Percentiles rank a stretch among this genome's conserved stretches.
Evolutionary conservation across 2,329 filamentous ascomycete genomes (phyloP).

Genomic region (Fusarium anthophilum): DNA sequence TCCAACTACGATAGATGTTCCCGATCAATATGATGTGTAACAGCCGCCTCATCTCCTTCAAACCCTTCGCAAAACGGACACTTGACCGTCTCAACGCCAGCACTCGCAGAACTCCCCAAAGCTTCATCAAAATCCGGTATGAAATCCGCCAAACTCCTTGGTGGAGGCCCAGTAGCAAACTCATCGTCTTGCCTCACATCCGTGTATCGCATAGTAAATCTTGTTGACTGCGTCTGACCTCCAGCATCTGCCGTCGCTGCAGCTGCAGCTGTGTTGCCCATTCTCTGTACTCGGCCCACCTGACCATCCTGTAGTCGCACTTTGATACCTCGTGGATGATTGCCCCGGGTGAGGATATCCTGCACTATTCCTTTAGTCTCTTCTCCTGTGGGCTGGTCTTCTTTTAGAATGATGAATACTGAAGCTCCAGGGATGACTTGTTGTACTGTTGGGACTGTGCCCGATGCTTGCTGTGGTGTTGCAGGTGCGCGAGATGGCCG

Average conservation of each 20-base stretch:
- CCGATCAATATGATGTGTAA: conserved; percentile 70
- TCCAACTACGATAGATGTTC: conserved; percentile 43
- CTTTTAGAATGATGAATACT: conserved; percentile 80
- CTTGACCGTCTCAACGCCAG: conserved; percentile 37
- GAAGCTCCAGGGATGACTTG: conserved; percentile 68
- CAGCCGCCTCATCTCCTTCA: conserved; percentile 73
- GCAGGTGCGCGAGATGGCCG: conserved; percentile 35
- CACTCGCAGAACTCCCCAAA: conserved; percentile 11
- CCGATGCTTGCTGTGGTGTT: conserved; percentile 49
- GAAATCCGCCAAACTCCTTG: conserved; percentile 57
- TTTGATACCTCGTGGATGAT: conserved; percentile 83
- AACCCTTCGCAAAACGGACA: conserved; percentile 75
- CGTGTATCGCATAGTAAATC: conserved; percentile 47
- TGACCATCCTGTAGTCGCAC: conserved; percentile 76
- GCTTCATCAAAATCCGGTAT: conserved; percentile 52
- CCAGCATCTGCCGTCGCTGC: not conserved
- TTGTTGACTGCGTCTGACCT: conserved; percentile 23
- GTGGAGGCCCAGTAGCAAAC: conserved; percentile 50
- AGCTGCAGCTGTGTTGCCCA: conserved; percentile 49
- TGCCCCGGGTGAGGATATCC: conserved; percentile 75
- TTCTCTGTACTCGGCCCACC: conserved; percentile 76
- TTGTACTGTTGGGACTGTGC: conserved; percentile 56
- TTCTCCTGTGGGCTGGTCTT: conserved; percentile 77
- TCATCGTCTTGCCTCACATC: conserved; percentile 50
- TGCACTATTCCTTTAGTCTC: conserved; percentile 74